Percentiles rank a stretch among this genome's conserved stretches.
phyloP scores from a whole-genome alignment of 805 yeast species.

The Saccharomycopsis malanga region DNA sequence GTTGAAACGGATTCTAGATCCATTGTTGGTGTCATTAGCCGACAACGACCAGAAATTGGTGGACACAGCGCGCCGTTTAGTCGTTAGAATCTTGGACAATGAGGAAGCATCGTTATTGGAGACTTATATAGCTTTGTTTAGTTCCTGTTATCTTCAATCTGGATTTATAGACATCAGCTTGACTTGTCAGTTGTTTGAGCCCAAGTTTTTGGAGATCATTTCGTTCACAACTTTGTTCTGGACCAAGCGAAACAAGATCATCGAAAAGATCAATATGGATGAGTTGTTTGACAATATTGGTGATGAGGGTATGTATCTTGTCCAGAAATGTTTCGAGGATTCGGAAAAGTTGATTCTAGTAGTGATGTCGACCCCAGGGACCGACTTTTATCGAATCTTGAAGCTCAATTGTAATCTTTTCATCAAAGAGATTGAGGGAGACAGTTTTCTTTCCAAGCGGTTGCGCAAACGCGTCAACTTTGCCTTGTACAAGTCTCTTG shows the following conservation, averaged over 20 bases:
- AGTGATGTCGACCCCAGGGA: conserved; percentile 16
- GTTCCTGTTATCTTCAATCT: conserved; percentile 18
- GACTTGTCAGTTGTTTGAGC: conserved; percentile 8
- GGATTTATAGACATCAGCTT: conserved; percentile 19
- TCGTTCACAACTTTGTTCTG: conserved; percentile 17
- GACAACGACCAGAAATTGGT: conserved; percentile 19
- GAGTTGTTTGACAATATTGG: conserved; percentile 17
- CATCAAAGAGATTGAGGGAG: conserved; percentile 4
- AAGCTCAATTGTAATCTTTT: conserved; percentile 4
- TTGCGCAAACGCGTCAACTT: conserved; percentile 23
- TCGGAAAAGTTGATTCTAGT: conserved; percentile 17
- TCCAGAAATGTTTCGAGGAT: conserved; percentile 3
- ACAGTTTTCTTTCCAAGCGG: neutral
- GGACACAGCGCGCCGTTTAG: conserved; percentile 16
- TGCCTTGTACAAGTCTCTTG: conserved; percentile 37
- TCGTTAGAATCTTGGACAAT: conserved; percentile 13
- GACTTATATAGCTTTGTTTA: conserved; percentile 15
- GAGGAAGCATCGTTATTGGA: conserved; percentile 9
- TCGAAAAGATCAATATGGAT: conserved; percentile 12
- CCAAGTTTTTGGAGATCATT: conserved; percentile 12
- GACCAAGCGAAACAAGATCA: conserved; percentile 7
- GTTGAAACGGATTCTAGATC: conserved; percentile 16
- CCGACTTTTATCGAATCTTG: conserved; percentile 13
- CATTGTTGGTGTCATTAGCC: conserved; percentile 16
- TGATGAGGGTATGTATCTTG: conserved; percentile 8